These are phyloP conservation scores for Singerocomus rubriflavus DNA, from an alignment of 1,284 basidiomycete genomes.

Conservation along the genomic window DNA sequence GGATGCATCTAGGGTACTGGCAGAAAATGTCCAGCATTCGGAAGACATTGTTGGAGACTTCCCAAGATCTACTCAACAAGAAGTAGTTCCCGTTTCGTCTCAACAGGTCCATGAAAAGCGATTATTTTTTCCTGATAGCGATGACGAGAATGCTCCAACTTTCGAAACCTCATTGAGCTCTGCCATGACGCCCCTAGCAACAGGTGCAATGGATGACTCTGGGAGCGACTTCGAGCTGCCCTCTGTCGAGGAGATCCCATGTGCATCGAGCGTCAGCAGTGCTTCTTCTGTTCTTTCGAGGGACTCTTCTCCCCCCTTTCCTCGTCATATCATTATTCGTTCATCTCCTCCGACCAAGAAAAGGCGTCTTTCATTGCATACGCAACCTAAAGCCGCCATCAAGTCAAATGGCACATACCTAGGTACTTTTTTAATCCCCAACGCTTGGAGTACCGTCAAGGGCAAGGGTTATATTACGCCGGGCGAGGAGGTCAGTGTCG, in stretches of 20 bases:
- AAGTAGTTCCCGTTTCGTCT: constrained; percentile 1
- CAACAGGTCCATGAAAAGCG: constrained; percentile 28
- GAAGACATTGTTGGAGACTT: not conserved
- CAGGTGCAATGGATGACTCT: constrained; percentile 23
- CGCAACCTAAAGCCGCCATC: constrained; percentile 5
- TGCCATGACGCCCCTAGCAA: constrained; percentile 7
- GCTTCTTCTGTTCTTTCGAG: constrained; percentile 32
- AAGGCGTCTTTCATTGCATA: constrained; percentile 43
- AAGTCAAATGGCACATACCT: constrained; percentile 41
- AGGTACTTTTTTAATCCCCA: constrained; percentile 69
- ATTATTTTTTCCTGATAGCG: constrained; percentile 58
- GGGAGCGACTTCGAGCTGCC: constrained; percentile 35
- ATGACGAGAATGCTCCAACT: constrained; percentile 45
- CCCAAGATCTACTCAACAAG: constrained; percentile 1
- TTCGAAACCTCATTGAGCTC: constrained; percentile 15
- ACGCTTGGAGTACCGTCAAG: constrained; percentile 77
- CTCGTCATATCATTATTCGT: constrained; percentile 13
- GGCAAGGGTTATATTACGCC: constrained; percentile 65
- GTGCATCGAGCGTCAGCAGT: constrained; percentile 44
- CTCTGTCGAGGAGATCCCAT: constrained; percentile 31
- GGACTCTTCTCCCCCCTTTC: constrained; percentile 30
- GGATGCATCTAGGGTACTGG: constrained; percentile 3
- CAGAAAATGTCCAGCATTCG: constrained; percentile 1
- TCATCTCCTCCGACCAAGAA: constrained; percentile 44
- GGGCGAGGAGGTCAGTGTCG: constrained; percentile 59